Evolutionary conservation across 2,329 filamentous ascomycete genomes (phyloP).

Genomic region (Coniochaeta hoffmannii): DNA sequence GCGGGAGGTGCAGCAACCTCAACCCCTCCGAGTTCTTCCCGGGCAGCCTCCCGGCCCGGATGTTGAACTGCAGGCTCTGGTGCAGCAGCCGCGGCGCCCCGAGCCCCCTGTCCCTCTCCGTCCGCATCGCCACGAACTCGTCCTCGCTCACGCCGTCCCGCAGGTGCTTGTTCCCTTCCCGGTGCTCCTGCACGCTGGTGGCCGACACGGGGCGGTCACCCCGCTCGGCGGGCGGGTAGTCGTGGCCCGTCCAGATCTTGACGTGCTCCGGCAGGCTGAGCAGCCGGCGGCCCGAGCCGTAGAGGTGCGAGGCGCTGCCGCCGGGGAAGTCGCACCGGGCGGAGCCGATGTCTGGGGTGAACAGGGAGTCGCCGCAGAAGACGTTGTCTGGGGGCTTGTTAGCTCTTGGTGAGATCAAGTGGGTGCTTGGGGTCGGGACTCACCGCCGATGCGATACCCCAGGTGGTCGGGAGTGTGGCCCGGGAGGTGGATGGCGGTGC

Average conservation of each 20-base stretch:
- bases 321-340: slow-evolving; percentile 49
- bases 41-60: slow-evolving; percentile 23
- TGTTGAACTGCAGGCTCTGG: slow-evolving; percentile 41
- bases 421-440: no score
- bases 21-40: no score
- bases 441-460: slow-evolving; percentile 47
- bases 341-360: slow-evolving; percentile 43
- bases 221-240: slow-evolving; percentile 38
- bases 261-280: slow-evolving; percentile 33
- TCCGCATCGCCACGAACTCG: neutral
- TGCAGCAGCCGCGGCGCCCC: neutral
- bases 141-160: neutral
- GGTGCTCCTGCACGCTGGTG: slow-evolving; percentile 38
- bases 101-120: neutral
- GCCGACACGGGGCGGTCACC: slow-evolving; percentile 28
- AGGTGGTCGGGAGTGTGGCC: slow-evolving; percentile 56
- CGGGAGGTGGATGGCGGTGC: slow-evolving; percentile 44
- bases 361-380: slow-evolving; percentile 47
- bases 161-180: slow-evolving; percentile 2
- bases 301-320: slow-evolving; percentile 36
- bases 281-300: slow-evolving; percentile 31
- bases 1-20: slow-evolving; percentile 29
- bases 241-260: slow-evolving; percentile 47
- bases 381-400: slow-evolving; percentile 28
- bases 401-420: no score